A percentile compares a stretch with the other conserved stretches of the same genome.
Evolutionary conservation across 148 eudicot genomes (phyloP).

Genomic region (Arbutus unedo): DNA sequence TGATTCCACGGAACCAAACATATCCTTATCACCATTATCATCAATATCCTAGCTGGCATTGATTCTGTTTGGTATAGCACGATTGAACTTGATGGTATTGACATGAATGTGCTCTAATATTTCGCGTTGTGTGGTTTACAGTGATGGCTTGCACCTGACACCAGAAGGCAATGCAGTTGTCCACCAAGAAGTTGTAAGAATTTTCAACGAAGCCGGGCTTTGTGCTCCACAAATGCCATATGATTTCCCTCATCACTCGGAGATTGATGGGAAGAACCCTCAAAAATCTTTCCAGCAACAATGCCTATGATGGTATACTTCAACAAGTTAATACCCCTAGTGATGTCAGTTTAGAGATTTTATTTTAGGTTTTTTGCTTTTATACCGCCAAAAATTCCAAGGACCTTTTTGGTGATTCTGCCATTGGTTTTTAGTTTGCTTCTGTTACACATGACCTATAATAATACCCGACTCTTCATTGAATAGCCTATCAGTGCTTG

Average conservation of each 20-base stretch:
- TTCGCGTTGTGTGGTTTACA: slow-evolving; percentile 23
- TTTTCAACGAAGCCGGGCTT: slow-evolving; percentile 51
- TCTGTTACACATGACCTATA: not conserved
- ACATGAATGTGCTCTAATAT: not conserved
- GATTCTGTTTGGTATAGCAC: not conserved
- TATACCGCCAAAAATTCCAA: not conserved
- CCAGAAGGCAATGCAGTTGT: slow-evolving; percentile 77
- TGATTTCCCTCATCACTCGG: slow-evolving; percentile 82
- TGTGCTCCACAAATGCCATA: slow-evolving; percentile 57
- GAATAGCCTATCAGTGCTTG: not conserved
- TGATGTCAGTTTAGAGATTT: too few relatives aligned
- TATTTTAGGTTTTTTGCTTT: not conserved
- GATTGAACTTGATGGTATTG: not conserved
- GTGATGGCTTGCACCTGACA: slow-evolving; percentile 91
- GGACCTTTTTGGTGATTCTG: not conserved
- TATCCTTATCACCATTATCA: not conserved
- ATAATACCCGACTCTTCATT: not conserved
- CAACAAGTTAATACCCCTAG: too few relatives aligned
- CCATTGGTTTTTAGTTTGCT: not conserved
- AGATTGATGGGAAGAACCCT: slow-evolving; percentile 62
- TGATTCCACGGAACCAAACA: too few relatives aligned
- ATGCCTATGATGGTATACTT: slow-evolving; percentile 24
- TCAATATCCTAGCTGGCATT: not conserved
- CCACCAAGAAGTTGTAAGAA: slow-evolving; percentile 54
- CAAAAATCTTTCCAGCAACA: slow-evolving; percentile 54